phyloP scores from a whole-genome alignment of 148 eudicot genomes.

The Fagopyrum tataricum region DNA sequence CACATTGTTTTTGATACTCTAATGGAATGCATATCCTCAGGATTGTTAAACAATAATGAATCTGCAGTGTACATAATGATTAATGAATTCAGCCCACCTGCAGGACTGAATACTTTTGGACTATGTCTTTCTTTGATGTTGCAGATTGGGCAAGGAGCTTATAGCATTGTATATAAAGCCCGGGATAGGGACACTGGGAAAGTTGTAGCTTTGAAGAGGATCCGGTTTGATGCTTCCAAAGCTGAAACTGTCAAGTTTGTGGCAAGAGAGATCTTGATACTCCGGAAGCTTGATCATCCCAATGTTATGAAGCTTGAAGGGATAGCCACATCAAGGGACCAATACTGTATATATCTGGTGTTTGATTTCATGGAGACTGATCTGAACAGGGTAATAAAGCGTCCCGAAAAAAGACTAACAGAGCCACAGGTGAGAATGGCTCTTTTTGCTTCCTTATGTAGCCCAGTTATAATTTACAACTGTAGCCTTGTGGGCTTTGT shows the following conservation, averaged over 20 bases:
- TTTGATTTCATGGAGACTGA: constrained; percentile 14
- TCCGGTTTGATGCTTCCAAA: constrained; percentile 1
- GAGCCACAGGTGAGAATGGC: constrained; percentile 13
- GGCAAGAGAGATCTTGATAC: constrained; percentile 14
- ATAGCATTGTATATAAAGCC: constrained; percentile 9
- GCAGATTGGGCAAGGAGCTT: constrained; percentile 15
- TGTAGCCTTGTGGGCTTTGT: neutral
- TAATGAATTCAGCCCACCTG: neutral
- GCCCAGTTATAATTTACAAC: neutral
- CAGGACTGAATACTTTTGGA: neutral
- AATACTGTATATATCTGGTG: constrained; percentile 7
- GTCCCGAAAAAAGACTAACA: constrained; percentile 6
- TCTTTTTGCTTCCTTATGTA: neutral
- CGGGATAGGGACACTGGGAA: constrained; percentile 13
- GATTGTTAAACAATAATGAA: neutral
- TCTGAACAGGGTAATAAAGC: neutral
- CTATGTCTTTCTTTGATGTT: neutral
- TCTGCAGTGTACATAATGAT: neutral
- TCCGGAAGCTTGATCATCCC: constrained; percentile 10
- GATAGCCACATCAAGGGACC: constrained; percentile 4
- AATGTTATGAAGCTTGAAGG: constrained; percentile 12
- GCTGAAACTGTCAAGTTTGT: constrained; percentile 11
- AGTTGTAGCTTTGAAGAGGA: constrained; percentile 10
- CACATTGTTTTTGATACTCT: neutral
- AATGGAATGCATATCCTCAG: neutral